phyloP scores from a whole-genome alignment of 2,329 filamentous ascomycete genomes.

The Stagonosporopsis cucurbitacearum region DNA sequence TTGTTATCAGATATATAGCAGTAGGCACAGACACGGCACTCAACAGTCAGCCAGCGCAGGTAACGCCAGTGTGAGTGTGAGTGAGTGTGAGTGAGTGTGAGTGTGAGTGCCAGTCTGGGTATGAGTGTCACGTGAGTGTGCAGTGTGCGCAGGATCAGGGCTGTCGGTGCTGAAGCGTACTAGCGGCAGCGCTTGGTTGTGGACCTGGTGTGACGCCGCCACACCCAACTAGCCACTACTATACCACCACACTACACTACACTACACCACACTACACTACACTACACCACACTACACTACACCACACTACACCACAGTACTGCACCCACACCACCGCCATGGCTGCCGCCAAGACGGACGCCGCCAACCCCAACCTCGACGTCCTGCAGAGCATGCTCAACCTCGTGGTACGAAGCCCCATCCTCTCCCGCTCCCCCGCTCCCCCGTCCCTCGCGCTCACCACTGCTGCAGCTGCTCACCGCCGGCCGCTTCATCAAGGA shows the following conservation, averaged over 20 bases:
- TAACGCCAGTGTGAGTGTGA: too few relatives aligned
- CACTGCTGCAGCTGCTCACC: conserved; percentile 48
- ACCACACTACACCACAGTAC: background rate
- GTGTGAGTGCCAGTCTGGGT: too few relatives aligned
- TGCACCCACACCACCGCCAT: conserved; percentile 13
- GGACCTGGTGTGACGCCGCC: conserved; percentile 21
- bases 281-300: background rate
- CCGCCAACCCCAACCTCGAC: conserved; percentile 45
- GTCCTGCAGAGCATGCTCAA: conserved; percentile 57
- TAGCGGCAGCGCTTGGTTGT: conserved; percentile 10
- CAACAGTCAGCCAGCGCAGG: too few relatives aligned
- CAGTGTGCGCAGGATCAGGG: conserved; percentile 13
- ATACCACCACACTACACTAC: background rate
- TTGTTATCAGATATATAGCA: too few relatives aligned
- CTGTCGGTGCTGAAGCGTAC: conserved; percentile 8
- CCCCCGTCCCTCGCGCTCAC: conserved; percentile 13
- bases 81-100: too few relatives aligned
- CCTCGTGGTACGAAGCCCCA: conserved; percentile 49
- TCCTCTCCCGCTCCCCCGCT: background rate
- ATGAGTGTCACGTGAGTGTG: too few relatives aligned
- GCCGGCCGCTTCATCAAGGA: conserved; percentile 56
- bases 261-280: background rate
- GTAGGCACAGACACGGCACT: too few relatives aligned
- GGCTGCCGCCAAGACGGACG: conserved; percentile 22
- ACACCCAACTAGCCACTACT: conserved; percentile 2